Percentiles rank a stretch among this genome's conserved stretches.
Conservation (phyloP, 2,329 filamentous ascomycete genomes). For the Lecanicillium sp. region DNA sequence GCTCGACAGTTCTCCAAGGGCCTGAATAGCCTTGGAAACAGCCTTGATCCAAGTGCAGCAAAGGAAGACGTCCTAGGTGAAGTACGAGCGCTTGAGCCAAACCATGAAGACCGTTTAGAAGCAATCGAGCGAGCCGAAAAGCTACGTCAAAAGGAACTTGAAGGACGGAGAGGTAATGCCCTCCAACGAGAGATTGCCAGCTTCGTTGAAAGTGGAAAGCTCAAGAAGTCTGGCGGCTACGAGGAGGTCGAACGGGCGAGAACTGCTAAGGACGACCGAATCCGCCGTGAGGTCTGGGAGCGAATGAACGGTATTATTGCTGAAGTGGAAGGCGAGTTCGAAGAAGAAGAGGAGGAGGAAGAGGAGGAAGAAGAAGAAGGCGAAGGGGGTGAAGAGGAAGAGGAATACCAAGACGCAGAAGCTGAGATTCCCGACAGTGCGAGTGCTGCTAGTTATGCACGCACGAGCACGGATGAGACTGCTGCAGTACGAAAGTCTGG, state of each 20-base stretch:
- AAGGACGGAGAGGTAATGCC: constrained; percentile 62
- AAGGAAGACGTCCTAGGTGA: constrained; percentile 91
- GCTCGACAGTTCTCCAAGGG: constrained; percentile 51
- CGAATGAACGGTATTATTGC: constrained; percentile 51
- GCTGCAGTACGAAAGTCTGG: constrained; percentile 1
- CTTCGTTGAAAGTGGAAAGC: constrained; percentile 82
- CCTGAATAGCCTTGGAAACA: constrained; percentile 44
- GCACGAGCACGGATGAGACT: neutral
- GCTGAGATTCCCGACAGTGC: constrained; percentile 3
- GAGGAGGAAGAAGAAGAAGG: constrained; percentile 14
- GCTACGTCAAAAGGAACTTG: constrained; percentile 79
- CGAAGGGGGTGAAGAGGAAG: constrained; percentile 11
- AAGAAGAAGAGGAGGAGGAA: constrained; percentile 14
- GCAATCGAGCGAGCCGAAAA: constrained; percentile 97
- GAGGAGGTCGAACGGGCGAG: constrained; percentile 87
- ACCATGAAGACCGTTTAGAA: constrained; percentile 87
- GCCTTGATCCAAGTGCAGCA: constrained; percentile 65
- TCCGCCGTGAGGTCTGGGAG: constrained; percentile 72
- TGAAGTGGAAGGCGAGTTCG: constrained; percentile 16
- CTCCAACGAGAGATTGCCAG: constrained; percentile 77
- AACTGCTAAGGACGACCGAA: constrained; percentile 78
- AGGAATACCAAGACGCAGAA: constrained; percentile 7
- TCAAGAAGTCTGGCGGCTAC: constrained; percentile 93
- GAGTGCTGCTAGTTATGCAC: no score
- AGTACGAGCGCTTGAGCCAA: constrained; percentile 86